Base-by-base conservation (phyloP, 768 basidiomycete species). In the Clavulina sp. region DNA sequence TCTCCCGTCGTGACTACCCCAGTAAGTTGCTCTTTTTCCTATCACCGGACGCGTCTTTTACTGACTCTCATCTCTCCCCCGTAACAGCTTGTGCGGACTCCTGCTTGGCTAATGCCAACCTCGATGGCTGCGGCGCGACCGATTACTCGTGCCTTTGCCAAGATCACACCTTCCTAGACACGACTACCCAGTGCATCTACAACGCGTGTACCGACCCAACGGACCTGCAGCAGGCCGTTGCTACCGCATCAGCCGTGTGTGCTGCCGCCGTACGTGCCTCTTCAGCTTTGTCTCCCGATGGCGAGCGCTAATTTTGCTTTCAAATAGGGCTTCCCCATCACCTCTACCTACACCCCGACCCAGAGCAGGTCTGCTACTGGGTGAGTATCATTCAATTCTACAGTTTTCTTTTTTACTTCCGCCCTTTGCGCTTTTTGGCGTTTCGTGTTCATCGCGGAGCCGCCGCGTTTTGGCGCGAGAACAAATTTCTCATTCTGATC, bases 141-240 rank as follows among this genome's bases (percentile, higher is more conserved):
- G 76, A 84, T 65, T 66, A 72, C 59, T 56, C 57, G 26, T 86
- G 84, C 58, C 65, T 80, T 29, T 83, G 81, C 71, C 63, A 65
- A 4, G 67, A 65, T 60, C 0, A 57, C 13, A 46, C 13, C 1
- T 46, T 46, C 43, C 26, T 46, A 24, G 43, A 46, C 26, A 46
- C 43, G 19, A 69, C 70, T 44, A 73, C 75, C 33, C 1, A 57
- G 0, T 82, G 80, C 64, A 72, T 81, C 54, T 21, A 61, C 48
- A 33, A 47, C 3, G 56, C 63, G n/a, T 82, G 81, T 68, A 54
- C 57, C 0, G 72, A 80, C 59, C 66, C 40, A n/a, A 28, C 78
- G 52, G 30, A 57, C 24, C 57, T 48, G 9, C 74, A 79, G n/a
- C 60, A 71, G 48, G 19, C 51, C 0, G 62, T 60, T 50, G 71